Evolutionary conservation across 177 flowering plant species (phyloP).

Genomic region (Viscum album): DNA sequence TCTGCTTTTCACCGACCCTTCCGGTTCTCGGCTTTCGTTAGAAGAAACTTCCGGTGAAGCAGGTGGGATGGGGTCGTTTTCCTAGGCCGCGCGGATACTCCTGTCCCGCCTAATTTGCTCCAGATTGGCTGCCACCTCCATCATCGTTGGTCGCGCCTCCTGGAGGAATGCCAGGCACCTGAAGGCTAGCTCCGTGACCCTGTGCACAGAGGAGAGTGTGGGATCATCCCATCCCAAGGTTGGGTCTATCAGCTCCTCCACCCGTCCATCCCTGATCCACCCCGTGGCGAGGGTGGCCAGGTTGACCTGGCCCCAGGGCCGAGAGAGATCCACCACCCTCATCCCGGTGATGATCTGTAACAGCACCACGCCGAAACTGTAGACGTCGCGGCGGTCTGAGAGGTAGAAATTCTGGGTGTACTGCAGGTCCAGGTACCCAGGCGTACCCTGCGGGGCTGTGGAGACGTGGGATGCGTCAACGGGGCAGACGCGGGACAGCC

Average conservation of each 20-base stretch:
- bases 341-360: slow-evolving; percentile 49
- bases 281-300: slow-evolving; percentile 42
- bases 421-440: slow-evolving; percentile 62
- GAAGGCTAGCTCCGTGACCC: slow-evolving; percentile 51
- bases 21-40: slow-evolving; percentile 25
- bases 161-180: slow-evolving; percentile 40
- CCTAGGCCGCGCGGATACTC: slow-evolving; percentile 12
- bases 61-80: slow-evolving; percentile 14
- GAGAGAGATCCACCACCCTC: slow-evolving; percentile 42
- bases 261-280: slow-evolving; percentile 33
- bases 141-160: slow-evolving; percentile 52
- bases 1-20: slow-evolving; percentile 8
- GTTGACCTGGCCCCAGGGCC: slow-evolving; percentile 40
- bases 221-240: slow-evolving; percentile 27
- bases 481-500: slow-evolving; percentile 44
- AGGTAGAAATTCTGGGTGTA: slow-evolving; percentile 54
- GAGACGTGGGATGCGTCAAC: slow-evolving; percentile 46
- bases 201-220: slow-evolving; percentile 26
- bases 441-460: slow-evolving; percentile 70
- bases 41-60: slow-evolving; percentile 16
- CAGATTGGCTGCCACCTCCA: slow-evolving; percentile 43
- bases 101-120: slow-evolving; percentile 31
- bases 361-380: slow-evolving; percentile 63
- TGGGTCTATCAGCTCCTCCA: slow-evolving; percentile 48
- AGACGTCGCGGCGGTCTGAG: slow-evolving; percentile 55